Conservation (phyloP, 208 protist species). For the Trypanosoma cruzi region DNA sequence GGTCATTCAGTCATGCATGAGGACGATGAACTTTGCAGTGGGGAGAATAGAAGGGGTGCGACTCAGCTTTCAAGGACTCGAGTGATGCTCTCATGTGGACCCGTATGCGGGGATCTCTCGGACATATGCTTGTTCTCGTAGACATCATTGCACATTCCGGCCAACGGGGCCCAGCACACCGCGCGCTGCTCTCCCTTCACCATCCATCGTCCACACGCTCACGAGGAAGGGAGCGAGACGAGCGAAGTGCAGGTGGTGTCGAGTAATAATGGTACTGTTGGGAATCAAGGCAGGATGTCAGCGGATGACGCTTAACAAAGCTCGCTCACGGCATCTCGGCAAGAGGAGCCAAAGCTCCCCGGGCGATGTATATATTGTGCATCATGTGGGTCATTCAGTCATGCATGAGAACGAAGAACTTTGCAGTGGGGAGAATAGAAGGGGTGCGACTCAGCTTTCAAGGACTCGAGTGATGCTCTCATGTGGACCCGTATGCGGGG, state of each 20-base stretch:
- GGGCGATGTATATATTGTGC: neutral
- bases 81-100: conserved; percentile 28
- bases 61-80: conserved; percentile 31
- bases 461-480: conserved; percentile 31
- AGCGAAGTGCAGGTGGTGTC: conserved; percentile 48
- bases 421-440: neutral
- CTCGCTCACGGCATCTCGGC: neutral
- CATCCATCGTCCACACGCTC: conserved; percentile 32
- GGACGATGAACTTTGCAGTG: no score
- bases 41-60: neutral
- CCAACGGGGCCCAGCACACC: neutral
- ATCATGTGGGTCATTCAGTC: conserved; percentile 5
- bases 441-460: conserved; percentile 23
- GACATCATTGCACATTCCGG: conserved; percentile 17
- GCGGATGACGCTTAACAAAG: neutral
- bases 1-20: neutral
- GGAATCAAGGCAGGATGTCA: neutral
- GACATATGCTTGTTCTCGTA: conserved; percentile 43
- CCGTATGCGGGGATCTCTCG: conserved; percentile 6
- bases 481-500: conserved; percentile 7
- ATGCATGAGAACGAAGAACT: neutral
- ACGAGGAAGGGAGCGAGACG: conserved; percentile 30
- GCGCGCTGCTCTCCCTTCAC: conserved; percentile 17
- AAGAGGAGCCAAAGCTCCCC: neutral
- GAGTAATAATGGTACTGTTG: no score